Evolutionary conservation across 2,329 filamentous ascomycete genomes (phyloP), one percentile per base, ranked within the genome.

Genomic region (Endoconidiophora polonica): DNA sequence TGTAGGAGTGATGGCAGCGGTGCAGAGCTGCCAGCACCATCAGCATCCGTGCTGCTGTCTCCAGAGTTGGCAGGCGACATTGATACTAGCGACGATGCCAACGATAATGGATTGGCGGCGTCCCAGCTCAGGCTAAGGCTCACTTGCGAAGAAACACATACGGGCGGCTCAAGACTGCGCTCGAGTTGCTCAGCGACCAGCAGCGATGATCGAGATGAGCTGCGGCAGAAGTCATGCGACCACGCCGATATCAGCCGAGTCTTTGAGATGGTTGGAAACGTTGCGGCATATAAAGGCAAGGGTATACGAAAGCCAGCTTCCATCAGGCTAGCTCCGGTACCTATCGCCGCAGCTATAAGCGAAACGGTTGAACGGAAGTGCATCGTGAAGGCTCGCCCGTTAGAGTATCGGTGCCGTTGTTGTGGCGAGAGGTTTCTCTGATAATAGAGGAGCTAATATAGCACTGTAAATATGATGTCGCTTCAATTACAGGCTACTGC

Each of bases 281-380:
- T n/a, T 26, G 29, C 18, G 5, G 20, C 5, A 23, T 45, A 38
- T n/a, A 50, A 44, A 2, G 22, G 14, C 7, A 29, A 29, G 20
- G 43, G 51, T 22, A 49, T 39, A n/a, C 18, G 44, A 16, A 44
- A 42, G 33, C 47, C 47, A n/a, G 51, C 43, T 26, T 50, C 51
- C 16, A 49, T 26, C 1, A 53, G 22, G 6, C 42, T 50, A n/a
- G 44, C 51, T 5, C 16, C 51, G n/a, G 47, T 46, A 22, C 43
- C 47, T 24, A 49, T 40, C 20, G 29, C 51, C 36, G 47, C 47
- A 24, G 47, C 47, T 9, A 43, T 26, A 4, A 29, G 33, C n/a
- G 51, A 53, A n/a, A 53, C 43, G n/a, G 44, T 43, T 9, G 51
- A 46, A 38, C 46, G 47, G 43, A 53, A 37, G 29, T 46, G 45